Evolutionary conservation across 202 grass and related monocot genomes (phyloP), one percentile per base, ranked within the genome.

Genomic region (Brachypodium distachyon): DNA sequence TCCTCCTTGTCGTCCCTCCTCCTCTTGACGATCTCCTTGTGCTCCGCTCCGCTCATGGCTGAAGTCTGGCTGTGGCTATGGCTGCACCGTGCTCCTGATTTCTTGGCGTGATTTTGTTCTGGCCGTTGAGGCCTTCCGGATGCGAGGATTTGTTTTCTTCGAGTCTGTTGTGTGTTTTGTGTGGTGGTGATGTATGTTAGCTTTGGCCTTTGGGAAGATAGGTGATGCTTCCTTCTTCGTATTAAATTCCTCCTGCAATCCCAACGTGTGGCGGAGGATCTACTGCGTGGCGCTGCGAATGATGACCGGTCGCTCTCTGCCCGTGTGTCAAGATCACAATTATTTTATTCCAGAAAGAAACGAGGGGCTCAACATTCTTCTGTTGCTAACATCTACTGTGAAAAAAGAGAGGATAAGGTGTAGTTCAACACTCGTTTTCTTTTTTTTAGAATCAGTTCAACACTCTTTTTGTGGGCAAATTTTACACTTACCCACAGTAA

Each of bases 101-200:
- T 62, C 57, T 51, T 28, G 66, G 78, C 22, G 33, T 5, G 12
- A 17, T 33, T 23, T 21, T 42, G 19, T 3, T 21, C 69, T 38
- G 41, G 31, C 41, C 64, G 64, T 68, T 29, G 33, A 36, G 6
- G 6, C 33, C 34, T 36, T 36, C 34, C 55, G 55, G 56, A 27
- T 48, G 50, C 14, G 22, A 54, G 25, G 54, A 55, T 23, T 26
- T 28, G 46, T 4, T 60, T 60, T 16, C 44, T 59, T 58, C 5
- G 21, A 49, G 50, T 16, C 37, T n/a, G 43, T 4, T 18, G 43
- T 8, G 57, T 8, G 17, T 17, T 68, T 46, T 52, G 31, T 63
- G 74, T 77, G 74, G 58, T 10, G 61, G 47, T 21, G 75, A 61
- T 75, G 53, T 22, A 44, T 75, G 53, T 22, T 31, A 75, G 25